These are phyloP conservation scores for Hericium erinaceus DNA, from an alignment of 768 basidiomycete genomes.

Conservation along the genomic window DNA sequence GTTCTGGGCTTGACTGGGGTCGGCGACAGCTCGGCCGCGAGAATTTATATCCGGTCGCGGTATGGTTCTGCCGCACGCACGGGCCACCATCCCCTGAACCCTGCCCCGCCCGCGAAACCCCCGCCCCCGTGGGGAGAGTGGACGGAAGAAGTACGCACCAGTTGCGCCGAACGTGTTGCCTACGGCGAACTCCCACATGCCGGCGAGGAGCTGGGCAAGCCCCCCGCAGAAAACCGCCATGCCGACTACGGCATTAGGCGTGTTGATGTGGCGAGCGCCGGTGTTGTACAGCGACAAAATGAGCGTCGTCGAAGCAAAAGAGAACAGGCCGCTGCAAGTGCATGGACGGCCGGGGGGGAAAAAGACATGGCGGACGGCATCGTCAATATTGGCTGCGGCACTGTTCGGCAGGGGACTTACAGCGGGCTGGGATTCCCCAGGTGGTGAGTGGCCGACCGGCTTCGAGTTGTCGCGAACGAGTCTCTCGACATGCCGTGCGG, in stretches of 20 bases:
- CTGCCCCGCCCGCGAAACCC: not conserved
- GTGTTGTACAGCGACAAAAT: slow-evolving; percentile 71
- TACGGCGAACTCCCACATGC: slow-evolving; percentile 61
- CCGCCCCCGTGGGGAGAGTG: too few species aligned
- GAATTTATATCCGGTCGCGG: not conserved
- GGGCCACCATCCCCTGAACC: not conserved
- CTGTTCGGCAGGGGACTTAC: not conserved
- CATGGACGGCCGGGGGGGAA: not conserved
- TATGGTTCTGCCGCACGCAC: not conserved
- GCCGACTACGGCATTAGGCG: slow-evolving; percentile 69
- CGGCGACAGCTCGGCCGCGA: not conserved
- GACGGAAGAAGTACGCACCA: slow-evolving; percentile 33
- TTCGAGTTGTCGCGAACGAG: too few species aligned
- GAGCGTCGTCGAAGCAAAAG: slow-evolving; percentile 78
- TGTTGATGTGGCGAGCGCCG: slow-evolving; percentile 38
- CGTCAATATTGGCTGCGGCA: too few species aligned
- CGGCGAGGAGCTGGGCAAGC: slow-evolving; percentile 76
- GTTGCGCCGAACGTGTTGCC: slow-evolving; percentile 68
- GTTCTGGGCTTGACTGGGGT: not conserved
- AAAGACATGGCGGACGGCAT: not conserved
- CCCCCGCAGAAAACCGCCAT: slow-evolving; percentile 86
- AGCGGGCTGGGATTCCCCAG: not conserved
- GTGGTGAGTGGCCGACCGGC: not conserved
- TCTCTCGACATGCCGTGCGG: not conserved
- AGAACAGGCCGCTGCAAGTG: slow-evolving; percentile 70